Evolutionary conservation across 78 protist genomes (phyloP).

Genomic region (Dictyostelium brefeldianum): DNA sequence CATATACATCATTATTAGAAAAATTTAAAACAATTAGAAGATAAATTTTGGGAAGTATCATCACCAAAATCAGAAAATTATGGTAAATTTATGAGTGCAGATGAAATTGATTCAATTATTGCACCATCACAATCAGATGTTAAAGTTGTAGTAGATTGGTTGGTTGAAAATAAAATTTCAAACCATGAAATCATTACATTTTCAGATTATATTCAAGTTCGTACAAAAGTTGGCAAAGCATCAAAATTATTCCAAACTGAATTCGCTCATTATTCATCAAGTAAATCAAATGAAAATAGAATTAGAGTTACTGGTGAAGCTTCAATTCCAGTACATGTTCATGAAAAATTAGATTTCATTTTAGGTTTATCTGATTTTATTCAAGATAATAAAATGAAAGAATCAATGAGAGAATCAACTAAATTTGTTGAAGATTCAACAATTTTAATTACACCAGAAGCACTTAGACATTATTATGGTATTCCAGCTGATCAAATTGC

Average conservation of each 20-base stretch:
- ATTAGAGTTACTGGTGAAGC: conserved; percentile 52
- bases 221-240: conserved; percentile 41
- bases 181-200: conserved; percentile 36
- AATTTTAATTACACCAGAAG: conserved; percentile 53
- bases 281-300: neutral
- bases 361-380: conserved; percentile 77
- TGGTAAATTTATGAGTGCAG: conserved; percentile 59
- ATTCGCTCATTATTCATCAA: conserved; percentile 14
- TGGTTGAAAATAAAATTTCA: neutral
- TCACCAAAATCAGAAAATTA: conserved; percentile 72
- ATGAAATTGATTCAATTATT: conserved; percentile 37
- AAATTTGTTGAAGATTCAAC: neutral
- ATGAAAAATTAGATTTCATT: conserved; percentile 70
- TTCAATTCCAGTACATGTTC: conserved; percentile 35
- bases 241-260: conserved; percentile 24
- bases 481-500: conserved; percentile 39
- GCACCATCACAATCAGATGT: conserved; percentile 39
- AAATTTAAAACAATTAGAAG: conserved; percentile 51
- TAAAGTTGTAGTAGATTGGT: conserved; percentile 35
- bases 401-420: conserved; percentile 1
- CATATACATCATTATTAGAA: neutral
- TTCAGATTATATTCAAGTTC: conserved; percentile 67
- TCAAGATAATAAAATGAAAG: conserved; percentile 35
- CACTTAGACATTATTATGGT: conserved; percentile 52
- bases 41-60: conserved; percentile 63